Percentiles rank a stretch among this genome's conserved stretches.
These are phyloP conservation scores for Eucalyptus marginata DNA, from an alignment of 345 rosid species.

Conservation along the genomic window DNA sequence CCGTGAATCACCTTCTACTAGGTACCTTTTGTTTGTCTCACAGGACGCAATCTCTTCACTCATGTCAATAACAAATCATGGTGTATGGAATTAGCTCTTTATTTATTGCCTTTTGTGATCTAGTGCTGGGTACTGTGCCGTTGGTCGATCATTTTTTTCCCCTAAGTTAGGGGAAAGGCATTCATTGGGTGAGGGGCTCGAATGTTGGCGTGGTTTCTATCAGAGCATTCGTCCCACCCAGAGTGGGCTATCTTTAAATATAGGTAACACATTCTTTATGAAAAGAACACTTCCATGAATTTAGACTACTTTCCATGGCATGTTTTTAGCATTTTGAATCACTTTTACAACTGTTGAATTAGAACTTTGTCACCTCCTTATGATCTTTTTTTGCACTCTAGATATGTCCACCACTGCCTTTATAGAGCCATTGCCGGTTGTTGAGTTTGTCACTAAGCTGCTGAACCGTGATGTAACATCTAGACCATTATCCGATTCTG, in stretches of 20 bases:
- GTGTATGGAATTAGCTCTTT: neutral
- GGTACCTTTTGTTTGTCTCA: slow-evolving; percentile 16
- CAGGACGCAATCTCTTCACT: neutral
- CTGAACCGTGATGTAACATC: slow-evolving; percentile 61
- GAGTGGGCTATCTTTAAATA: slow-evolving; percentile 85
- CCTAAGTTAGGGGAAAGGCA: slow-evolving; percentile 79
- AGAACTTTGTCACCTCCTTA: neutral
- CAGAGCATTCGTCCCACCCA: slow-evolving; percentile 98
- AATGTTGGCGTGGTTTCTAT: slow-evolving; percentile 97
- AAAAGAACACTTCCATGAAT: neutral
- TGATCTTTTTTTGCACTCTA: slow-evolving; percentile 2
- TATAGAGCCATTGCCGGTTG: slow-evolving; percentile 81
- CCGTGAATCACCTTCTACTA: slow-evolving; percentile 78
- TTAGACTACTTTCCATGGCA: neutral
- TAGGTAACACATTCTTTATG: slow-evolving; percentile 22
- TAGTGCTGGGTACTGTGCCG: slow-evolving; percentile 60
- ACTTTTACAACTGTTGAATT: neutral
- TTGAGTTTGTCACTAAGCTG: slow-evolving; percentile 57
- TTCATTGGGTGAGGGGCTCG: slow-evolving; percentile 83
- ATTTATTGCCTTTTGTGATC: neutral
- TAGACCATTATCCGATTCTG: slow-evolving; percentile 81
- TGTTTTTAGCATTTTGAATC: neutral
- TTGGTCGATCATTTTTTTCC: slow-evolving; percentile 86
- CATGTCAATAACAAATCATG: neutral
- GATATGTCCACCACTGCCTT: slow-evolving; percentile 98